Evolutionary conservation across 2,329 filamentous ascomycete species (phyloP), one percentile per base, ranked within the genome.

Genomic region (Piedraia hortae): DNA sequence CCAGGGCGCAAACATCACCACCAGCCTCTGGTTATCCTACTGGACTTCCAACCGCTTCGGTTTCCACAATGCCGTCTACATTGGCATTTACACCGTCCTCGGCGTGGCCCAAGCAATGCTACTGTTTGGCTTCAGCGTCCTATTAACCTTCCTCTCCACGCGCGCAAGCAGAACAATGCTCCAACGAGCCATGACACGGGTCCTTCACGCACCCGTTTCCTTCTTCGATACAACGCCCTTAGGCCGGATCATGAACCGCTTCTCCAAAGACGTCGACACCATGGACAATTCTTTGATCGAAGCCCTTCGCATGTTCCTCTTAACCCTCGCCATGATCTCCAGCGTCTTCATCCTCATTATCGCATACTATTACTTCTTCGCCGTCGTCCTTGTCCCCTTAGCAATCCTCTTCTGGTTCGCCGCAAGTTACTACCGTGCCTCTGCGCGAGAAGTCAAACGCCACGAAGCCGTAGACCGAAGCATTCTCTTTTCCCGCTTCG

Each of bases 211-310:
- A 3, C 65, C 65, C 1, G 68, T 70, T 77, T 71, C 73, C 4
- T 93, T 93, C 50, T 93, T 93, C 48, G 85, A 97, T 37, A 93
- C 85, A 0, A 93, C 85, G 1, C 85, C 85, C 0, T 58, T 93
- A 1, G 85, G 85, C 10, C 70, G 82, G 16, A 91, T 93, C 42
- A 90, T 78, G 11, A 93, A 93, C 43, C 73, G 85, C 9, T 93
- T 93, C 47, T 88, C 77, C 14, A 71, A 82, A 34, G 85, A 97
- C 38, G 73, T 93, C 18, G 77, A 91, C 38, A 75, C 85, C 25
- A 88, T 93, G 77, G 85, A 93, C 48, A 38, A 30, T 43, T 75
- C 67, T 26, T 50, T 91, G 19, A 71, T 71, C 0, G 82, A 91
- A 36, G 70, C 75, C 3, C 75, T 91, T 47, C 65, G 82, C 31